Conservation (phyloP, 192 early-diverging fungal species). For the Paraglomus occultum region DNA sequence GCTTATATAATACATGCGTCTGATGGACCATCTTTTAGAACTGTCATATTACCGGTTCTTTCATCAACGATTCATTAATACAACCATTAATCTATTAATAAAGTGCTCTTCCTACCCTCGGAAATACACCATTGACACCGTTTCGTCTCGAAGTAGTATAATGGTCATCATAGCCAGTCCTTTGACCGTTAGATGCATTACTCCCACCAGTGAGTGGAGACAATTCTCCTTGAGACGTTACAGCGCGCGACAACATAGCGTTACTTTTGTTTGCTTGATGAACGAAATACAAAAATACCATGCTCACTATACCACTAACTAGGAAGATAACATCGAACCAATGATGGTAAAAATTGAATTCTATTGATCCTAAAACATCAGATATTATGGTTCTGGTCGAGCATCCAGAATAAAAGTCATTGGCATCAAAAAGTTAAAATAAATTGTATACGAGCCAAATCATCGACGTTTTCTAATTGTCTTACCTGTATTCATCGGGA, state of each 20-base stretch:
- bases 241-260: conserved; percentile 4
- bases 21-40: too few relatives aligned
- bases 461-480: neutral
- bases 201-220: too few relatives aligned
- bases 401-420: neutral
- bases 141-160: too few relatives aligned
- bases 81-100: too few relatives aligned
- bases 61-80: too few relatives aligned
- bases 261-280: conserved; percentile 56
- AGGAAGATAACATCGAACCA: conserved; percentile 96
- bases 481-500: conserved; percentile 75
- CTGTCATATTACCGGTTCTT: too few relatives aligned
- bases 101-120: too few relatives aligned
- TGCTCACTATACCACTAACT: conserved; percentile 71
- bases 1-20: too few relatives aligned
- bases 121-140: too few relatives aligned
- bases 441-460: neutral
- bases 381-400: conserved; percentile 65
- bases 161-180: too few relatives aligned
- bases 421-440: neutral
- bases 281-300: conserved; percentile 68
- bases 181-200: too few relatives aligned
- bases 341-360: conserved; percentile 88
- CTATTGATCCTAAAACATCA: conserved; percentile 73
- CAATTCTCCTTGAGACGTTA: neutral